A percentile compares a stretch with the other conserved stretches of the same genome.
phyloP scores from a whole-genome alignment of 2,329 filamentous ascomycete species.

The Monosporascus sp. region DNA sequence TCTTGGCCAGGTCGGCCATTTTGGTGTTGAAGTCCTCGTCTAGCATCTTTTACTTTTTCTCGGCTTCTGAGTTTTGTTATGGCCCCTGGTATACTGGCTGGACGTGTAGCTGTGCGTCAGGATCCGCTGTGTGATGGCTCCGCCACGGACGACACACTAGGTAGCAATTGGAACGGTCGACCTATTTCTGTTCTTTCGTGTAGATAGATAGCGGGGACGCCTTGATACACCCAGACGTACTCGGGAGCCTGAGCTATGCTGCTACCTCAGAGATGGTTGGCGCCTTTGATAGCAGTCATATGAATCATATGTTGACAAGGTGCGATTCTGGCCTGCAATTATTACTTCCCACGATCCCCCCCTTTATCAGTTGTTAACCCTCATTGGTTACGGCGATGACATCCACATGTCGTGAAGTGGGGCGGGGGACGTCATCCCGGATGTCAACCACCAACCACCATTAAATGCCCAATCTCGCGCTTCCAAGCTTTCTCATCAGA shows the following conservation, averaged over 20 bases:
- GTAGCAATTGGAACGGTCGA: too few species aligned
- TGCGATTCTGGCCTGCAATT: neutral
- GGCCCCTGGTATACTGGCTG: neutral
- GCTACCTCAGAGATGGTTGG: too few species aligned
- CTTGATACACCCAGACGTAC: too few species aligned
- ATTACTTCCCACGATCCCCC: neutral
- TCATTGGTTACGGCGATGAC: neutral
- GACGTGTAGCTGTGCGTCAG: neutral
- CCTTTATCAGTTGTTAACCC: neutral
- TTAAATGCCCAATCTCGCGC: neutral
- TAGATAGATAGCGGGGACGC: too few species aligned
- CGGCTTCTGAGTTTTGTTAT: neutral
- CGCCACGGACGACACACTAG: too few species aligned
- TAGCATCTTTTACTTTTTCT: neutral
- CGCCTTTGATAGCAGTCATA: too few species aligned
- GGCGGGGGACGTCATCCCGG: neutral
- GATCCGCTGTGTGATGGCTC: too few species aligned
- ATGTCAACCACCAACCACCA: neutral
- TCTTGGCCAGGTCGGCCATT: neutral
- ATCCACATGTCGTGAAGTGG: neutral
- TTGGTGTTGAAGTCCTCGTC: neutral
- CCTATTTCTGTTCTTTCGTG: too few species aligned
- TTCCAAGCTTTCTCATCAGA: neutral
- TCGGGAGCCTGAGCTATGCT: too few species aligned
- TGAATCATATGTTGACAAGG: too few species aligned